These are phyloP conservation scores for Neurospora tetraspora DNA, from an alignment of 495 filamentous ascomycete genomes.

Conservation along the genomic window DNA sequence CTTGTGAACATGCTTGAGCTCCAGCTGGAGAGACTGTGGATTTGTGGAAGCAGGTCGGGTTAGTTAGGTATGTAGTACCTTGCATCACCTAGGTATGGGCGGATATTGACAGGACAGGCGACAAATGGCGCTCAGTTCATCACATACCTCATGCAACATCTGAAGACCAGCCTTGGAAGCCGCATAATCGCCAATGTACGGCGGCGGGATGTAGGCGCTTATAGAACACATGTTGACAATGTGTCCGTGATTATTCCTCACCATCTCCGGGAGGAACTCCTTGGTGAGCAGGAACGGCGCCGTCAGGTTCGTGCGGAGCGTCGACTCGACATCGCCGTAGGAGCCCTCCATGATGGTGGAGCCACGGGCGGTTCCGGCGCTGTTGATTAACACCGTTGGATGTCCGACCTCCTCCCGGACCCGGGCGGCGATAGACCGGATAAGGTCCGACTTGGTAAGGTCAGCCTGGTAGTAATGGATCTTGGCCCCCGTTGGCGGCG, in stretches of 20 bases:
- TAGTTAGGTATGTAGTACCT: neutral
- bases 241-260: slow-evolving; percentile 14
- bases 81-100: neutral
- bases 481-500: slow-evolving; percentile 1
- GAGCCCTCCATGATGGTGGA: slow-evolving; percentile 13
- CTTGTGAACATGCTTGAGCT: slow-evolving; percentile 16
- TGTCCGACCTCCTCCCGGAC: slow-evolving; percentile 15
- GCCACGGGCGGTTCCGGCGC: slow-evolving; percentile 14
- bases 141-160: slow-evolving; percentile 8
- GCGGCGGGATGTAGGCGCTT: slow-evolving; percentile 9
- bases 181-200: slow-evolving; percentile 13
- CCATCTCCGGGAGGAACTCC: slow-evolving; percentile 20
- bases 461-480: slow-evolving; percentile 18
- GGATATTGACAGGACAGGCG: neutral
- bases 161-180: slow-evolving; percentile 15
- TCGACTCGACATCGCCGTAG: slow-evolving; percentile 17
- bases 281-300: slow-evolving; percentile 19
- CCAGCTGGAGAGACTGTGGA: slow-evolving; percentile 8
- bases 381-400: slow-evolving; percentile 21
- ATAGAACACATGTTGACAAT: slow-evolving; percentile 15
- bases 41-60: neutral
- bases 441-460: slow-evolving; percentile 9
- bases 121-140: neutral
- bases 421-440: slow-evolving; percentile 7
- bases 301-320: slow-evolving; percentile 14